These are phyloP conservation scores for Yamadazyma blattariae DNA, from an alignment of 1,139 yeast species.

Conservation along the genomic window DNA sequence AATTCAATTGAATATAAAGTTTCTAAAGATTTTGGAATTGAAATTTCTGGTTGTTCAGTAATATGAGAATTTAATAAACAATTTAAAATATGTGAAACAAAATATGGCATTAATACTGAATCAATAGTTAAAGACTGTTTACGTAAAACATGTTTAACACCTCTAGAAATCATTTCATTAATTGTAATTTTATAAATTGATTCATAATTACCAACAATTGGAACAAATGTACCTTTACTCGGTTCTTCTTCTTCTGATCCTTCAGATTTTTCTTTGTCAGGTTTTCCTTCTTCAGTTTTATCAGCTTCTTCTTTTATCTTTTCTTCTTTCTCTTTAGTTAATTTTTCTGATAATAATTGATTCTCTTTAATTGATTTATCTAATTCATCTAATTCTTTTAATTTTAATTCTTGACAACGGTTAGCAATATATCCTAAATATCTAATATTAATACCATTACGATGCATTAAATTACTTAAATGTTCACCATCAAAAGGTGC, in stretches of 20 bases:
- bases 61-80: slow-evolving; percentile 57
- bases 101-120: slow-evolving; percentile 50
- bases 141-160: slow-evolving; percentile 73
- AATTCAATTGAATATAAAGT: slow-evolving; percentile 47
- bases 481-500: slow-evolving; percentile 83
- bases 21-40: slow-evolving; percentile 36
- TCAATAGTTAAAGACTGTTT: slow-evolving; percentile 47
- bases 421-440: slow-evolving; percentile 69
- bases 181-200: slow-evolving; percentile 50
- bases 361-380: slow-evolving; percentile 22
- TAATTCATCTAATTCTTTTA: slow-evolving; percentile 20
- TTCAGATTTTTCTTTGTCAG: slow-evolving; percentile 21
- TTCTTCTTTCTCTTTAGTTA: slow-evolving; percentile 29
- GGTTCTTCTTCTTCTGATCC: slow-evolving; percentile 27
- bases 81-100: slow-evolving; percentile 73
- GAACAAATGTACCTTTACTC: slow-evolving; percentile 42
- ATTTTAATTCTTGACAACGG: slow-evolving; percentile 23
- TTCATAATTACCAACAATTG: slow-evolving; percentile 39
- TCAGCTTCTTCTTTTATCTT: slow-evolving; percentile 30
- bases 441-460: slow-evolving; percentile 83
- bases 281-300: slow-evolving; percentile 24
- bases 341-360: slow-evolving; percentile 23
- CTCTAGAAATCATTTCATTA: slow-evolving; percentile 77
- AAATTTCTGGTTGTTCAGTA: slow-evolving; percentile 41
- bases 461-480: slow-evolving; percentile 67